phyloP scores from a whole-genome alignment of 352 stramenopile species.

The Pythium brassicae region DNA sequence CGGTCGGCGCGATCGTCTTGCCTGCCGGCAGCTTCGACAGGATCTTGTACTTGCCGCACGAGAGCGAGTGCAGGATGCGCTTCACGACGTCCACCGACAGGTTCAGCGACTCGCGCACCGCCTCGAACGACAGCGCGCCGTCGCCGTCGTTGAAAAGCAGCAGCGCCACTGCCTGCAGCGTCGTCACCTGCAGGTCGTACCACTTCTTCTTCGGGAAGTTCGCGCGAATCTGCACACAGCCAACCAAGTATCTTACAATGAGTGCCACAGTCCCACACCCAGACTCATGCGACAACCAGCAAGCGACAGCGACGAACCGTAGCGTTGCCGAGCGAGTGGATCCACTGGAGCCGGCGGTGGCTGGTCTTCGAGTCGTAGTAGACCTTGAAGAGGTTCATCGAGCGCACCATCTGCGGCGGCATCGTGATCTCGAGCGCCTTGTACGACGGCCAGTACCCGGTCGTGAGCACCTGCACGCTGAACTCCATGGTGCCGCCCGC shows the following conservation, averaged over 20 bases:
- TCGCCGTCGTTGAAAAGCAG: conserved; percentile 93
- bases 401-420: conserved; percentile 91
- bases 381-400: conserved; percentile 96
- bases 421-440: conserved; percentile 95
- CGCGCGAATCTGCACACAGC: conserved; percentile 41
- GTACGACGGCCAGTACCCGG: conserved; percentile 98
- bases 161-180: conserved; percentile 95
- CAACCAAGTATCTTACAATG: not conserved
- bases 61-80: conserved; percentile 97
- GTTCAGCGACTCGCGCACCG: conserved; percentile 92
- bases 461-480: conserved; percentile 97
- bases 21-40: conserved; percentile 90
- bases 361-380: conserved; percentile 93
- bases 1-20: conserved; percentile 94
- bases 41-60: conserved; percentile 98
- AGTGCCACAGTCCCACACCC: not conserved
- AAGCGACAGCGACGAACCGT: conserved; percentile 62
- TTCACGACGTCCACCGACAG: conserved; percentile 96
- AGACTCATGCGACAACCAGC: not conserved
- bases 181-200: conserved; percentile 98
- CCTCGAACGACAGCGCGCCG: conserved; percentile 84
- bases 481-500: conserved; percentile 87
- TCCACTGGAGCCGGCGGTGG: conserved; percentile 96
- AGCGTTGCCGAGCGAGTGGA: conserved; percentile 95
- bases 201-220: conserved; percentile 87